A percentile compares a stretch with the other conserved stretches of the same genome.
These are phyloP conservation scores for Wickerhamomyces kurtzmanii DNA, from an alignment of 805 yeast genomes.

Conservation along the genomic window DNA sequence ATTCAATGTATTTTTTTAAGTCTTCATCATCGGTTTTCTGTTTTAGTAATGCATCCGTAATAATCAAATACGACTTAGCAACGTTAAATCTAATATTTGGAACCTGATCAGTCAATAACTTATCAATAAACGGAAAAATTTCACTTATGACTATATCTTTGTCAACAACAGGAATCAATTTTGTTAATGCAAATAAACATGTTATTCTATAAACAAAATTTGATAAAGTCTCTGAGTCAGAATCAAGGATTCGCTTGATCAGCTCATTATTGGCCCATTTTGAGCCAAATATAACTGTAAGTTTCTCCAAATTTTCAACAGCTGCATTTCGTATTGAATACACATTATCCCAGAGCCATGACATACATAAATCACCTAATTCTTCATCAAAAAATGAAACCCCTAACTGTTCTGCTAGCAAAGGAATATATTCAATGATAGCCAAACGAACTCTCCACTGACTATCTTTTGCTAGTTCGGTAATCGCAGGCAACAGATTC, in stretches of 20 bases:
- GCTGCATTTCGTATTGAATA: conserved; percentile 97
- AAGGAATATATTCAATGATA: conserved; percentile 91
- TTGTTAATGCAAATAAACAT: conserved; percentile 79
- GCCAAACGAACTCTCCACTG: conserved; percentile 98
- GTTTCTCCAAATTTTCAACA: conserved; percentile 66
- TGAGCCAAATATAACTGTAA: conserved; percentile 83
- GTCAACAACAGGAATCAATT: conserved; percentile 64
- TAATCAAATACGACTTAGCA: conserved; percentile 68
- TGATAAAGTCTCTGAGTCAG: conserved; percentile 25
- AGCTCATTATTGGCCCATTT: conserved; percentile 88
- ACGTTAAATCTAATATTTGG: conserved; percentile 95
- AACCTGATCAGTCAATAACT: conserved; percentile 68
- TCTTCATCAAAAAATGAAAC: conserved; percentile 89
- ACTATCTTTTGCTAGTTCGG: conserved; percentile 90
- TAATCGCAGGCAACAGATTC: conserved; percentile 87
- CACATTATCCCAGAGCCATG: conserved; percentile 99
- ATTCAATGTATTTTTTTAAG: conserved; percentile 12
- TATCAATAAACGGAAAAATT: conserved; percentile 72
- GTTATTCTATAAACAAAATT: conserved; percentile 92
- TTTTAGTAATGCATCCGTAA: conserved; percentile 40
- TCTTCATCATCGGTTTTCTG: conserved; percentile 6
- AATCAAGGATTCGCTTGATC: conserved; percentile 58
- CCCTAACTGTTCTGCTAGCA: conserved; percentile 89
- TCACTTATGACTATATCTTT: conserved; percentile 45
- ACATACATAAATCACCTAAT: conserved; percentile 80